Conservation (phyloP, 1,284 basidiomycete species). For the Heliocybe sulcata region DNA sequence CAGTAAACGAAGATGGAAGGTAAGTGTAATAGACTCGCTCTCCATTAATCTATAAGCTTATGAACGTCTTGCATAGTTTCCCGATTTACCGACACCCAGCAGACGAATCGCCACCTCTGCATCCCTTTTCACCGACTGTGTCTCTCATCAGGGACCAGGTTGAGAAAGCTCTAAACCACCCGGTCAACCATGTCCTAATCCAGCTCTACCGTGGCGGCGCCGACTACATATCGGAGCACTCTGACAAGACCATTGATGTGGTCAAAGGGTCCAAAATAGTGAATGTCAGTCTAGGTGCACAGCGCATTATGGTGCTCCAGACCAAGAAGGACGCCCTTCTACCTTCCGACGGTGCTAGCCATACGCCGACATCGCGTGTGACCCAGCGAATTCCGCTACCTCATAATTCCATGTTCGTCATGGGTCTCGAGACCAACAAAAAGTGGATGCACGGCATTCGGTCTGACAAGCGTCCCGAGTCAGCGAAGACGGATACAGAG, state of each 20-base stretch:
- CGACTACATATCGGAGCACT: conserved; percentile 78
- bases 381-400: conserved; percentile 62
- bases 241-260: conserved; percentile 76
- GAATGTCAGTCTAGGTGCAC: conserved; percentile 70
- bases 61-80: conserved; percentile 31
- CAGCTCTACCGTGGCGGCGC: conserved; percentile 68
- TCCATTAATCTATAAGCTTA: conserved; percentile 4
- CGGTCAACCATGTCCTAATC: conserved; percentile 73
- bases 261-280: conserved; percentile 62
- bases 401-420: conserved; percentile 71
- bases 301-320: conserved; percentile 62
- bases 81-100: conserved; percentile 75
- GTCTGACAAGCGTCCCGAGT: conserved; percentile 55
- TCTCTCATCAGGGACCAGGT: conserved; percentile 53
- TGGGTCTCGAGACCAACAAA: conserved; percentile 63
- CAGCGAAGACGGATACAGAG: conserved; percentile 46
- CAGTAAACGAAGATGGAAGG: conserved; percentile 56
- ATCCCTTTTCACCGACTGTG: conserved; percentile 60
- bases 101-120: conserved; percentile 61
- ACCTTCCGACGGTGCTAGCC: conserved; percentile 14
- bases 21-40: conserved; percentile 16
- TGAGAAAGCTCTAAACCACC: conserved; percentile 44
- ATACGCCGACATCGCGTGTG: conserved; percentile 20
- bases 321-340: conserved; percentile 43
- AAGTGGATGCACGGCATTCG: conserved; percentile 67